A percentile compares a stretch with the other conserved stretches of the same genome.
Evolutionary conservation across 2,329 filamentous ascomycete genomes (phyloP).

Genomic region (Endocalyx cinctus): DNA sequence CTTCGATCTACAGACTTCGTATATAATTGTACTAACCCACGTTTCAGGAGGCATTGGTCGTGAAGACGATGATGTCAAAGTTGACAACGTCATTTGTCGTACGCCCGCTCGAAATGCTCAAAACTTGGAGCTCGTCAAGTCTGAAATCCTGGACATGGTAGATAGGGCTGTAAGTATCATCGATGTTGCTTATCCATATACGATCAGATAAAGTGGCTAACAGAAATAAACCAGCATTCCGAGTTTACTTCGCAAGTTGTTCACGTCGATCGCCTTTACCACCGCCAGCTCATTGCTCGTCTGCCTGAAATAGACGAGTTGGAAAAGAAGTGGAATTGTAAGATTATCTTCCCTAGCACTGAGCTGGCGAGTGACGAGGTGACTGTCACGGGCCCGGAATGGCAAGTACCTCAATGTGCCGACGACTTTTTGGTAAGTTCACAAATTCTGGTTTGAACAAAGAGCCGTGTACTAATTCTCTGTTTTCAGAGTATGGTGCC

Average conservation of each 20-base stretch:
- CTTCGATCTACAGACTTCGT: not conserved
- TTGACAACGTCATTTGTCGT: conserved; percentile 97
- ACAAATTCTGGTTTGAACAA: not conserved
- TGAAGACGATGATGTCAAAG: conserved; percentile 96
- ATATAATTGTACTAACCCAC: conserved; percentile 21
- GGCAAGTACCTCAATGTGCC: conserved; percentile 94
- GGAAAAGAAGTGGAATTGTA: conserved; percentile 99
- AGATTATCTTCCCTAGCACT: conserved; percentile 96
- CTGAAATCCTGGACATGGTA: conserved; percentile 99
- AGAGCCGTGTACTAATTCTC: conserved; percentile 23
- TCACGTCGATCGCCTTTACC: conserved; percentile 89
- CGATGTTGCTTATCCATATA: conserved; percentile 13
- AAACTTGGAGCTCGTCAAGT: conserved; percentile 94
- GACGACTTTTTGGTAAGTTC: conserved; percentile 78
- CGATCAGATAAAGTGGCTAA: conserved; percentile 4
- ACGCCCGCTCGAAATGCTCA: conserved; percentile 96
- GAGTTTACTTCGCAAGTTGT: conserved; percentile 95
- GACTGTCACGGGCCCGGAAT: conserved; percentile 92
- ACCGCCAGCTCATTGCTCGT: conserved; percentile 86
- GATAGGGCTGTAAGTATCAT: conserved; percentile 70
- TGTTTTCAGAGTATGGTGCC: conserved; percentile 80
- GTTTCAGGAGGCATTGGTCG: conserved; percentile 67
- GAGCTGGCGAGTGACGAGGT: conserved; percentile 96
- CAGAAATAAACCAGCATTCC: conserved; percentile 60
- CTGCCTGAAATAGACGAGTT: conserved; percentile 87